phyloP scores from a whole-genome alignment of 164 flowering plant species.

The Berberis thunbergii region DNA sequence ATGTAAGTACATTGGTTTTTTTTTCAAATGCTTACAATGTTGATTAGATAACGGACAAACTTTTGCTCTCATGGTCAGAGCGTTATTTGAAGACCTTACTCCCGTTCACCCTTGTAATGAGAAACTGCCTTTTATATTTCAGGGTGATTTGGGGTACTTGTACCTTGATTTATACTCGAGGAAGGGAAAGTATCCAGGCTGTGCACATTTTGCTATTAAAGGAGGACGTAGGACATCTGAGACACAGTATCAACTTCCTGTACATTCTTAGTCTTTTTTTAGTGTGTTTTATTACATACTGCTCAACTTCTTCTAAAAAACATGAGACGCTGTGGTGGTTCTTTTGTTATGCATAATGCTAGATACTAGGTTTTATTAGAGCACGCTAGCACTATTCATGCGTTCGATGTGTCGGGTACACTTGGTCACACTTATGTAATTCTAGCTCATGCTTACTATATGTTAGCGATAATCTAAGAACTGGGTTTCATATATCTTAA shows the following conservation, averaged over 20 bases:
- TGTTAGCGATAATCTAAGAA: too few species aligned
- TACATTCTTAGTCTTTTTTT: slow-evolving; percentile 28
- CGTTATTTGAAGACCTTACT: neutral
- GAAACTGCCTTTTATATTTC: slow-evolving; percentile 12
- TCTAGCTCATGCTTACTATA: too few species aligned
- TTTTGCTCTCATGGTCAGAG: too few species aligned
- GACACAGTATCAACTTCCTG: slow-evolving; percentile 91
- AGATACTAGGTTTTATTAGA: too few species aligned
- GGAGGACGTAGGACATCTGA: slow-evolving; percentile 82
- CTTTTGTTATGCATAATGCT: neutral
- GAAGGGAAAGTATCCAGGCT: slow-evolving; percentile 82
- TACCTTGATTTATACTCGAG: slow-evolving; percentile 92
- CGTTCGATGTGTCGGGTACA: too few species aligned
- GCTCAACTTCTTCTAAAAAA: too few species aligned
- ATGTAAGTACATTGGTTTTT: neutral
- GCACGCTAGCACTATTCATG: too few species aligned
- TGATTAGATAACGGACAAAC: neutral
- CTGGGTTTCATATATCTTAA: too few species aligned
- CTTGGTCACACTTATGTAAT: too few species aligned
- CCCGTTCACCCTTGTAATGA: slow-evolving; percentile 10
- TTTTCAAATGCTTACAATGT: neutral
- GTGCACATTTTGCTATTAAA: slow-evolving; percentile 95
- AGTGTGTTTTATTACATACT: neutral
- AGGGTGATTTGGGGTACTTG: slow-evolving; percentile 92
- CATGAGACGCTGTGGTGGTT: neutral